Evolutionary conservation across 257 asterid genomes (phyloP).

Genomic region (Solanum gandarillasii): DNA sequence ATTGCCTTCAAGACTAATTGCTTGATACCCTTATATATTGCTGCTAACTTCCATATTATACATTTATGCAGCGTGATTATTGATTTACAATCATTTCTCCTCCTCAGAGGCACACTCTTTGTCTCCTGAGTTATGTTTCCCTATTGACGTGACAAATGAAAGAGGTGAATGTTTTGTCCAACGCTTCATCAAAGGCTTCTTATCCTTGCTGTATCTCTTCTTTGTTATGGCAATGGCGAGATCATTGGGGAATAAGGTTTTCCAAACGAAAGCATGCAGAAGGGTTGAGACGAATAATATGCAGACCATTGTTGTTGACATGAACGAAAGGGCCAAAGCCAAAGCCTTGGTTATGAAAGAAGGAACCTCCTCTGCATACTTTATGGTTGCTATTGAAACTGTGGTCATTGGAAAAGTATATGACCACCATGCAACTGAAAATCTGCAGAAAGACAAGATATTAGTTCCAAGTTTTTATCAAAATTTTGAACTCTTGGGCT

Average conservation of each 20-base stretch:
- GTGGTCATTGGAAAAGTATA: constrained; percentile 97
- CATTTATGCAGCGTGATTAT: neutral
- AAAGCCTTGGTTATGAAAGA: constrained; percentile 39
- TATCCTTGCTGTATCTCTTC: constrained; percentile 36
- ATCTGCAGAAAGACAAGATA: constrained; percentile 29
- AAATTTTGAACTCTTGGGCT: neutral
- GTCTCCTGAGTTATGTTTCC: constrained; percentile 32
- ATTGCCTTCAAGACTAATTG: neutral
- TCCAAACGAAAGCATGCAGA: constrained; percentile 76
- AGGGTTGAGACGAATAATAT: constrained; percentile 59
- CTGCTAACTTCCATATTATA: neutral
- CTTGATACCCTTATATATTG: neutral
- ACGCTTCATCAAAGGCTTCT: constrained; percentile 43
- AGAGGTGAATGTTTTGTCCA: constrained; percentile 68
- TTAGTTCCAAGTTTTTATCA: neutral
- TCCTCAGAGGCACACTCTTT: constrained; percentile 19
- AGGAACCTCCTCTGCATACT: constrained; percentile 77
- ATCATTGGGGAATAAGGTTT: constrained; percentile 77
- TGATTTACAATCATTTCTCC: constrained; percentile 10
- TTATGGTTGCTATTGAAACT: constrained; percentile 79
- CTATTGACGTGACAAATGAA: constrained; percentile 30
- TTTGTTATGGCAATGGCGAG: constrained; percentile 86
- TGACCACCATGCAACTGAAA: constrained; percentile 98
- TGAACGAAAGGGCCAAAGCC: constrained; percentile 53
- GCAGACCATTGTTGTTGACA: constrained; percentile 76